A percentile compares a stretch with the other conserved stretches of the same genome.
These are phyloP conservation scores for Beauveria medogensis DNA, from an alignment of 2,329 filamentous ascomycete genomes.

Conservation along the genomic window DNA sequence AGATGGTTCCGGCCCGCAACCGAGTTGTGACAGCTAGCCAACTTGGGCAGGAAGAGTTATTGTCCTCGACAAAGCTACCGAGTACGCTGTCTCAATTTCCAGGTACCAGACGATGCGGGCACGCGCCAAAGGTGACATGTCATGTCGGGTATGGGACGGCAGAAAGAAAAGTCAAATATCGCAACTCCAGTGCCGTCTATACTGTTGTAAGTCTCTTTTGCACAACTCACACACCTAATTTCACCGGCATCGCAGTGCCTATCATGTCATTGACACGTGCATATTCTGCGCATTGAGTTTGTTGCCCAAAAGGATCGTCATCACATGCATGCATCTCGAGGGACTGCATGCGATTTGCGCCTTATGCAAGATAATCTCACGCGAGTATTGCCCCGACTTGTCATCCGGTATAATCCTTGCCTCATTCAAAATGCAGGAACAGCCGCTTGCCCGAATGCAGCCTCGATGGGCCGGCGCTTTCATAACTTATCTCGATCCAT, in stretches of 20 bases:
- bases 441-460: background rate
- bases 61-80: no score
- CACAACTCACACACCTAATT: no score
- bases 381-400: background rate
- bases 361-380: background rate
- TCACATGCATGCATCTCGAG: background rate
- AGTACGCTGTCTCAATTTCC: no score
- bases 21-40: background rate
- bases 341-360: background rate
- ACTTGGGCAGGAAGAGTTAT: no score
- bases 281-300: background rate
- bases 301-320: no score
- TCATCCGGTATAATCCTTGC: background rate
- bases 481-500: background rate
- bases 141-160: no score
- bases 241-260: background rate
- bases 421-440: background rate
- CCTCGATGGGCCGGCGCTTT: background rate
- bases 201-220: no score
- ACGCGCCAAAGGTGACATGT: no score
- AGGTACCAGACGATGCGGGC: no score
- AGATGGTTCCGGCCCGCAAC: background rate
- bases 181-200: no score
- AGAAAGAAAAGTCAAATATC: no score
- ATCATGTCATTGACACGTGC: background rate